These are phyloP conservation scores for Lentinula lateritia DNA, from an alignment of 768 basidiomycete genomes.

Conservation along the genomic window DNA sequence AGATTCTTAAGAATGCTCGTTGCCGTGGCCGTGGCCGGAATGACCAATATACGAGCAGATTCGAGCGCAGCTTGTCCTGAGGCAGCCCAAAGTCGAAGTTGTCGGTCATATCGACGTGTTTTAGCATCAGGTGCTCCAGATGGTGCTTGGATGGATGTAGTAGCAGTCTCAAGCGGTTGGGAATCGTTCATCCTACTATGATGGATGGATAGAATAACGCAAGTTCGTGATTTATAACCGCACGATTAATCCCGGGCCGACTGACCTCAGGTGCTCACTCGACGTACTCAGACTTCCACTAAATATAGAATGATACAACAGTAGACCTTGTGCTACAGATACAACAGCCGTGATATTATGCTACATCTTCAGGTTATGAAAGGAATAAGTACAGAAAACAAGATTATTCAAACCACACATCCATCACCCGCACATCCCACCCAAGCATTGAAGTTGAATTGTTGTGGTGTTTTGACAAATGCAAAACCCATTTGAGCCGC, in stretches of 20 bases:
- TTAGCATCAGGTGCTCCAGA: slow-evolving; percentile 78
- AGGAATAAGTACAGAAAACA: background rate
- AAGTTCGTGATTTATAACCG: too few species aligned
- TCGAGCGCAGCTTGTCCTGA: slow-evolving; percentile 31
- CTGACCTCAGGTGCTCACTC: too few species aligned
- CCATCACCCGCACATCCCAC: slow-evolving; percentile 6
- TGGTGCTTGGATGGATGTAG: slow-evolving; percentile 22
- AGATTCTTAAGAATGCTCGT: slow-evolving; percentile 94
- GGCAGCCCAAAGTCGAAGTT: slow-evolving; percentile 62
- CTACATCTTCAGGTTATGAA: too few species aligned
- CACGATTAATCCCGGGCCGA: too few species aligned
- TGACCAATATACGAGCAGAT: slow-evolving; percentile 71
- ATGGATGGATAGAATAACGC: too few species aligned
- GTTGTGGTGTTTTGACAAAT: background rate
- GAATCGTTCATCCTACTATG: slow-evolving; percentile 24
- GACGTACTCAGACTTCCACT: too few species aligned
- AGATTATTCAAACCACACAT: background rate
- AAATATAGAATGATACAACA: too few species aligned
- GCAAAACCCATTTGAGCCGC: background rate
- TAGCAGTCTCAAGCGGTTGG: slow-evolving; percentile 42
- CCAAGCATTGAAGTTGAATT: slow-evolving; percentile 7
- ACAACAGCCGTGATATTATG: too few species aligned
- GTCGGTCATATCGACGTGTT: slow-evolving; percentile 90
- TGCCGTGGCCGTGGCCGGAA: slow-evolving; percentile 78
- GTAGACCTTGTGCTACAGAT: too few species aligned